These are phyloP conservation scores for Ormosia emarginata DNA, from an alignment of 306 rosid species.

Conservation along the genomic window DNA sequence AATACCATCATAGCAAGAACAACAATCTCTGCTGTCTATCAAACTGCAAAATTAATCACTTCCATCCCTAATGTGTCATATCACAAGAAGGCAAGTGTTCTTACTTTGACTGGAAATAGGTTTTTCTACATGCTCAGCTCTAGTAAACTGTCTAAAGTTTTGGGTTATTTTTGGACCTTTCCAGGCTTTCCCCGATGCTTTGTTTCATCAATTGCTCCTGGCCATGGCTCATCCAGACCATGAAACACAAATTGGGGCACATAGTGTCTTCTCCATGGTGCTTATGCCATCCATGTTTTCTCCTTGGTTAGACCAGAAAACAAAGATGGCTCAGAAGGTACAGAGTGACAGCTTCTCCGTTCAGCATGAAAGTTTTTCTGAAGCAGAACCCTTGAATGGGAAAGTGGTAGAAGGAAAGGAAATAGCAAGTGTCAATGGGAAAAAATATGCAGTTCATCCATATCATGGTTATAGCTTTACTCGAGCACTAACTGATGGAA, in stretches of 20 bases:
- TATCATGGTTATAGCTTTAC: constrained; percentile 31
- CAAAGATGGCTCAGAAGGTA: constrained; percentile 37
- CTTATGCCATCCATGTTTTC: constrained; percentile 72
- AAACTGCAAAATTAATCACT: constrained; percentile 66
- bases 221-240: constrained; percentile 87
- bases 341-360: constrained; percentile 44
- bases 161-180: constrained; percentile 23
- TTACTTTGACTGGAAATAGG: constrained; percentile 17
- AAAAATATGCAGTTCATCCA: constrained; percentile 30
- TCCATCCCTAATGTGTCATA: constrained; percentile 76
- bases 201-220: constrained; percentile 94
- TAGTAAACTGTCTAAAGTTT: constrained; percentile 19
- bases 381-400: constrained; percentile 37
- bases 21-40: constrained; percentile 75
- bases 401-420: constrained; percentile 34
- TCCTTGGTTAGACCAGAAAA: constrained; percentile 56
- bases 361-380: constrained; percentile 34
- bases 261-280: constrained; percentile 71
- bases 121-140: constrained; percentile 19
- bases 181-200: constrained; percentile 95
- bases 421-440: constrained; percentile 28
- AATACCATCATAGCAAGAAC: constrained; percentile 64
- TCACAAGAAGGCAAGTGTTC: constrained; percentile 66
- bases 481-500: constrained; percentile 48
- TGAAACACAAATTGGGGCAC: constrained; percentile 88